Evolutionary conservation across 129 eudicot species (phyloP).

Genomic region (Oenanthe sinensis): DNA sequence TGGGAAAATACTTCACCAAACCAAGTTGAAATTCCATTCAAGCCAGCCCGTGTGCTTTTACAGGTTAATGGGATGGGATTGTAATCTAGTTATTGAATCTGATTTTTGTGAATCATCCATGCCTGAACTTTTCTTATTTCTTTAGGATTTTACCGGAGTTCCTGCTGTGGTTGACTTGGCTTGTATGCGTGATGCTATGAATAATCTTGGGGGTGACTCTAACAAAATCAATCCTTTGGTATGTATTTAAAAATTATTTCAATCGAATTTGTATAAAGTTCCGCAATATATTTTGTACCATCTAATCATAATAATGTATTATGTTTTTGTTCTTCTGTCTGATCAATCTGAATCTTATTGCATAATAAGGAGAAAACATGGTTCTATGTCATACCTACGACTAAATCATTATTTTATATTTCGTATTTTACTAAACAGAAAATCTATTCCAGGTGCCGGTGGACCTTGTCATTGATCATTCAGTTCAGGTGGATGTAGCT

Average conservation of each 20-base stretch:
- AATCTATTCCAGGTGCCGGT: constrained; percentile 73
- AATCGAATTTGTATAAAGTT: neutral
- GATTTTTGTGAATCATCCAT: neutral
- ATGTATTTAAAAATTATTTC: neutral
- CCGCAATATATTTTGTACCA: neutral
- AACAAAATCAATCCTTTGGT: constrained; percentile 97
- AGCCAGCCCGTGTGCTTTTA: constrained; percentile 97
- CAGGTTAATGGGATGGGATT: constrained; percentile 44
- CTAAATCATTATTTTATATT: neutral
- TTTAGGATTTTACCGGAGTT: constrained; percentile 98
- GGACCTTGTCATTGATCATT: constrained; percentile 97
- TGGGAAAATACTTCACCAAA: constrained; percentile 95
- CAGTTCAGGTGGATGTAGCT: constrained; percentile 98
- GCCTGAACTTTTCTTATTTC: neutral
- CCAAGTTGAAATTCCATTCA: constrained; percentile 97
- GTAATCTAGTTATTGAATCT: neutral
- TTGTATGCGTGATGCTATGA: constrained; percentile 98
- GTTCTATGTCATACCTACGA: neutral
- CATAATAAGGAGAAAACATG: neutral
- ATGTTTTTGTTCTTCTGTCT: neutral
- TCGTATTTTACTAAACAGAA: neutral
- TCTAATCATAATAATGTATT: neutral
- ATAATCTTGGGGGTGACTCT: constrained; percentile 75
- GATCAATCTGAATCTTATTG: neutral
- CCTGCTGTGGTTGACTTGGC: constrained; percentile 99